Conservation (phyloP, 805 yeast genomes). For the Starmerella riodocensis region DNA sequence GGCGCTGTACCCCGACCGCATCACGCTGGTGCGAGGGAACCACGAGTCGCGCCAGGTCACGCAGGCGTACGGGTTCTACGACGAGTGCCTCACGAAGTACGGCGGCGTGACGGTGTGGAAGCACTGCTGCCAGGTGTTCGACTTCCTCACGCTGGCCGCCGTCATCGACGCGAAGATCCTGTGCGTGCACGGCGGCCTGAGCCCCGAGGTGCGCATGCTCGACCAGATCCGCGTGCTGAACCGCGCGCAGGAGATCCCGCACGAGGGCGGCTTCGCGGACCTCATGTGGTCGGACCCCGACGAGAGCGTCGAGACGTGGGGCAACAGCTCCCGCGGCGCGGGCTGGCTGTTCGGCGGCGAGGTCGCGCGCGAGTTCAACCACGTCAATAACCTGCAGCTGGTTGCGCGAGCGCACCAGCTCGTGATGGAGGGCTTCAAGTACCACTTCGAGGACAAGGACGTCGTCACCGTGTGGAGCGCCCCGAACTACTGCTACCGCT, state of each 20-base stretch:
- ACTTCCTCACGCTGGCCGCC: slow-evolving; percentile 86
- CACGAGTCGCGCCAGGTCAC: slow-evolving; percentile 96
- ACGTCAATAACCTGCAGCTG: slow-evolving; percentile 73
- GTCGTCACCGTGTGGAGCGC: slow-evolving; percentile 98
- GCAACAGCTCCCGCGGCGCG: slow-evolving; percentile 94
- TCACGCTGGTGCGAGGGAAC: slow-evolving; percentile 92
- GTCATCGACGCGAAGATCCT: slow-evolving; percentile 86
- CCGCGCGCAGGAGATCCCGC: slow-evolving; percentile 96
- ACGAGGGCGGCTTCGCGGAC: slow-evolving; percentile 97
- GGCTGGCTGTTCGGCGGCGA: slow-evolving; percentile 95
- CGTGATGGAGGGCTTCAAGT: slow-evolving; percentile 96
- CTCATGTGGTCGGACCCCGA: slow-evolving; percentile 97
- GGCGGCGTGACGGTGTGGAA: slow-evolving; percentile 95
- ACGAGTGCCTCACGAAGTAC: slow-evolving; percentile 83
- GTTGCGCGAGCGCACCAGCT: slow-evolving; percentile 96
- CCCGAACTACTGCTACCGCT: slow-evolving; percentile 91
- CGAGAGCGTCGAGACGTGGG: slow-evolving; percentile 88
- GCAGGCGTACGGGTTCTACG: slow-evolving; percentile 97
- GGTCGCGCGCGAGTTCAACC: slow-evolving; percentile 91
- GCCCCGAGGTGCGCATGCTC: slow-evolving; percentile 94
- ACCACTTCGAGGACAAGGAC: slow-evolving; percentile 89
- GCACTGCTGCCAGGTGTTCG: slow-evolving; percentile 91
- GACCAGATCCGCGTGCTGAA: slow-evolving; percentile 90
- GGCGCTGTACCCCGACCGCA: slow-evolving; percentile 70
- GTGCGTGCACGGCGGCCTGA: slow-evolving; percentile 94